Evolutionary conservation across 2,329 filamentous ascomycete genomes (phyloP).

Genomic region (Cordyceps pruinosa): DNA sequence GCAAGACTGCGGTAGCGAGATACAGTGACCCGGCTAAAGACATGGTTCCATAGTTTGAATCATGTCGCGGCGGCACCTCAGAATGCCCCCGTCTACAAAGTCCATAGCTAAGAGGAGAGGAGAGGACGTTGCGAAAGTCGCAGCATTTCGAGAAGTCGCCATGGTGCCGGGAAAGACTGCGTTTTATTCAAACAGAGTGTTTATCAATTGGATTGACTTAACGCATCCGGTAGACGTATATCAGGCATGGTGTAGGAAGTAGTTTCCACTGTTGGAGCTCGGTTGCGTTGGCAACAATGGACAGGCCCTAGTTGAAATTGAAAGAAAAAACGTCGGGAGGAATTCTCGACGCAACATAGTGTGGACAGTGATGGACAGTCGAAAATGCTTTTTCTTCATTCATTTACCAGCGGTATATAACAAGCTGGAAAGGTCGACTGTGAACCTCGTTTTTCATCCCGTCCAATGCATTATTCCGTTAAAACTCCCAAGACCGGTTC

Average conservation of each 20-base stretch:
- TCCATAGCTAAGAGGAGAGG: too few species aligned
- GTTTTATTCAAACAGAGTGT: not conserved
- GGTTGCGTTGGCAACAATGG: not conserved
- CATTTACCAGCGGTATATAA: conserved; percentile 7
- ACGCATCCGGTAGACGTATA: not conserved
- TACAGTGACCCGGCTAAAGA: too few species aligned
- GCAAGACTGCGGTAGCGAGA: too few species aligned
- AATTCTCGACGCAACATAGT: not conserved
- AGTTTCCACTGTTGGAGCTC: not conserved
- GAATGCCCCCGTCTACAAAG: too few species aligned
- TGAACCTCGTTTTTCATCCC: conserved; percentile 11
- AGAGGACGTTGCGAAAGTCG: too few species aligned
- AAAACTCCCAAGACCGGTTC: conserved; percentile 26
- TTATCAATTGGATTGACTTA: not conserved
- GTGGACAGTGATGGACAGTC: not conserved
- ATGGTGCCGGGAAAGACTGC: too few species aligned
- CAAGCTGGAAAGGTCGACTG: conserved; percentile 5
- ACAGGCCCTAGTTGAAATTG: not conserved
- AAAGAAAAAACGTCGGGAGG: not conserved
- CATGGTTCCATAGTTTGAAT: too few species aligned
- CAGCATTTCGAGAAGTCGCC: too few species aligned
- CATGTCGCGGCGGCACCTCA: too few species aligned
- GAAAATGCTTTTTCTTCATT: conserved; percentile 5
- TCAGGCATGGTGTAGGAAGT: not conserved
- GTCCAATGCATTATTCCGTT: conserved; percentile 12